These are phyloP conservation scores for Eruca vesicaria DNA, from an alignment of 441 rosid genomes.

Conservation along the genomic window DNA sequence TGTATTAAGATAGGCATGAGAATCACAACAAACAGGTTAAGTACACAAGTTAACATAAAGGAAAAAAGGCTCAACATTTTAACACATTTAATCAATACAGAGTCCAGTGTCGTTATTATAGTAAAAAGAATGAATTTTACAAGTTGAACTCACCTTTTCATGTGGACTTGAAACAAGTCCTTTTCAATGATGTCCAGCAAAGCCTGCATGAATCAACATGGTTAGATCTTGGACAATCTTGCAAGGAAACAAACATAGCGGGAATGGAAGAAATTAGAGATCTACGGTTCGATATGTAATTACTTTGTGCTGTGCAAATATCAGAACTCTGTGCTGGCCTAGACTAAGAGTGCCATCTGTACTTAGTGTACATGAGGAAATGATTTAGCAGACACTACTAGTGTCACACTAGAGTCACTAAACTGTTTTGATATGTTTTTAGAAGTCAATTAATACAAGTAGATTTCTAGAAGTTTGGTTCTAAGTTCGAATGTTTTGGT, in stretches of 20 bases:
- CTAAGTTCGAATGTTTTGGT: slow-evolving; percentile 8
- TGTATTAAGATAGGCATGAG: neutral
- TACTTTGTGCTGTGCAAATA: slow-evolving; percentile 99
- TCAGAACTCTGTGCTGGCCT: slow-evolving; percentile 97
- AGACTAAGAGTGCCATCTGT: slow-evolving; percentile 69
- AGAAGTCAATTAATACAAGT: neutral
- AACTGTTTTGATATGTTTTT: too few species aligned
- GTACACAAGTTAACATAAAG: too few species aligned
- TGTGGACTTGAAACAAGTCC: slow-evolving; percentile 85
- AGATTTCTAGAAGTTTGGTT: neutral
- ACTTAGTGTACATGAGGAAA: too few species aligned
- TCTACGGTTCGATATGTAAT: slow-evolving; percentile 24
- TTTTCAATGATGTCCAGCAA: slow-evolving; percentile 92
- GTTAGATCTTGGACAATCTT: slow-evolving; percentile 34
- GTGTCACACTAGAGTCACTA: too few species aligned
- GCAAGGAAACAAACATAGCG: too few species aligned
- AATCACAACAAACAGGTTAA: slow-evolving; percentile 10
- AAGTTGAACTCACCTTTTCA: slow-evolving; percentile 73
- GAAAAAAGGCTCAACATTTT: too few species aligned
- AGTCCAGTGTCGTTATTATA: slow-evolving; percentile 1
- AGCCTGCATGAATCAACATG: slow-evolving; percentile 57
- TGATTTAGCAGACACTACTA: too few species aligned
- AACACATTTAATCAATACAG: neutral
- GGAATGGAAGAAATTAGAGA: slow-evolving; percentile 5
- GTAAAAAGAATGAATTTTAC: neutral